Evolutionary conservation across 1,284 basidiomycete species (phyloP).

Genomic region (Ceratobasidium sp.): DNA sequence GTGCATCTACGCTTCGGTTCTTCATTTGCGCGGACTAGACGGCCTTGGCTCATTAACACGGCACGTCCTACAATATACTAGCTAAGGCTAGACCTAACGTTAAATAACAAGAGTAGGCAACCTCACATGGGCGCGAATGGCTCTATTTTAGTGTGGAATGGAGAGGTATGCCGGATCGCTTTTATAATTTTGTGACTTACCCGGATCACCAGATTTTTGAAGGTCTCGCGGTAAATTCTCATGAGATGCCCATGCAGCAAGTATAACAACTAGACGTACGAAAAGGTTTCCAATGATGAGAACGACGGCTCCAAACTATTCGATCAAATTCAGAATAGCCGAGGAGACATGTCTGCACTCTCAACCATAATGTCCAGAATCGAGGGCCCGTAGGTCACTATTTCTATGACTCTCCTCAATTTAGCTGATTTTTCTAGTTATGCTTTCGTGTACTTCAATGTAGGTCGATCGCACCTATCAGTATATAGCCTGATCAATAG

Average conservation of each 20-base stretch:
- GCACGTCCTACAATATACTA: neutral
- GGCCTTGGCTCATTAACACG: conserved; percentile 58
- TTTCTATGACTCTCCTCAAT: conserved; percentile 30
- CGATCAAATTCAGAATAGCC: conserved; percentile 62
- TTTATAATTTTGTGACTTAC: conserved; percentile 21
- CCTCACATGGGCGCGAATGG: conserved; percentile 72
- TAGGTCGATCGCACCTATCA: conserved; percentile 54
- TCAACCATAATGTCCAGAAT: conserved; percentile 69
- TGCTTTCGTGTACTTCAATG: conserved; percentile 85
- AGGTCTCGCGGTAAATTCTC: conserved; percentile 70
- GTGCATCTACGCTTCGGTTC: conserved; percentile 79
- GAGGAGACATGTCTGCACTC: conserved; percentile 59
- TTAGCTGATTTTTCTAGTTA: conserved; percentile 66
- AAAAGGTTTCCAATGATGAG: conserved; percentile 63
- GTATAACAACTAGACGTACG: conserved; percentile 11
- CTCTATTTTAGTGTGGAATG: conserved; percentile 89
- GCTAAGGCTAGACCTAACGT: neutral
- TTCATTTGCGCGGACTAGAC: conserved; percentile 77
- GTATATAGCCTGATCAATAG: conserved; percentile 35
- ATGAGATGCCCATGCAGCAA: neutral
- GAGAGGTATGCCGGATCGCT: conserved; percentile 72
- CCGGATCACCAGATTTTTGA: conserved; percentile 73
- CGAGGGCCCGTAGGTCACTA: conserved; percentile 85
- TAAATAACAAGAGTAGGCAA: conserved; percentile 61
- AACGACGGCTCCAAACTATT: conserved; percentile 86